Base-by-base conservation (phyloP, 2,329 filamentous ascomycete genomes). In the Penicillium psychrosexuale region DNA sequence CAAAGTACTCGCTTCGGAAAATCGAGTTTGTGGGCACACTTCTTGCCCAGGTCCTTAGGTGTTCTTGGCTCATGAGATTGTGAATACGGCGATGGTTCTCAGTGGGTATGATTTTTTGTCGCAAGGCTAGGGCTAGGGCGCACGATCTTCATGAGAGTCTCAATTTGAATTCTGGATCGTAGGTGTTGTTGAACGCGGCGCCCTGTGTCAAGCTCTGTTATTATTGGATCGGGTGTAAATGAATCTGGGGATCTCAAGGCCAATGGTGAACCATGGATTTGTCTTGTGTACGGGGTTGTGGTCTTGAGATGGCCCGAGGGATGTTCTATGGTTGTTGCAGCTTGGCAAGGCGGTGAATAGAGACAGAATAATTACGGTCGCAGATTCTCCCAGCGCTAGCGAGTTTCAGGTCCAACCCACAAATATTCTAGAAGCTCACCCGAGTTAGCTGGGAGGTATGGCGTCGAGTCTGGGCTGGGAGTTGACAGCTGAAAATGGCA, bases 101-200 rank as follows among this genome's bases (percentile, higher is more conserved):
- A 82, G 80, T 56, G 83, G 82, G 7, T 84, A 82, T 63, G 80
- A 84, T 48, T 83, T 75, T 82, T n/a, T 19, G 52, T 3, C 57
- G 58, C 8, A 63, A 64, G 53, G n/a, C n/a, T n/a, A n/a, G n/a
- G n/a, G 81, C 81, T 0, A 72, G 70, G 59, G 77, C 76, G 65
- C 82, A 85, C 67, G 82, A 85, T 68, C 66, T 77, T 30, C 82
- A 84, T 67, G 80, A 83, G 72, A 76, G 77, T 59, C 84, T 84
- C 60, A 76, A 77, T 53, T 69, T 82, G 13, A 77, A 83, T 58
- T 84, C 78, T 68, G 81, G 81, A 1, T 77, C 74, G 0, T 70
- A 83, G 58, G 80, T 80, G 2, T 61, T 80, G 47, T 64, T 84
- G 63, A 81, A 84, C 64, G 36, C 46, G 43, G 27, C 57, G 59